phyloP scores from a whole-genome alignment of 1,284 basidiomycete genomes.

The Sanghuangporus weigelae region DNA sequence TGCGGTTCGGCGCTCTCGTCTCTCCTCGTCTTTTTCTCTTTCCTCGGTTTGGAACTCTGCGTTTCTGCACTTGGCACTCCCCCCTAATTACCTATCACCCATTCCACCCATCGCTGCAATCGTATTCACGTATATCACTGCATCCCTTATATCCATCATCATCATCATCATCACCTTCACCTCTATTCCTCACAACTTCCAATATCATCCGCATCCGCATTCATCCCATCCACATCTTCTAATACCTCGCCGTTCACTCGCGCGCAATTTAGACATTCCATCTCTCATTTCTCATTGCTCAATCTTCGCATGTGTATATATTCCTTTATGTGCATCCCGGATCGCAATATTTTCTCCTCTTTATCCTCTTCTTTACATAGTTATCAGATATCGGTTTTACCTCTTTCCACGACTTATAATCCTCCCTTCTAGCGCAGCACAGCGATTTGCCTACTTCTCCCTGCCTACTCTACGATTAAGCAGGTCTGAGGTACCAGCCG shows the following conservation, averaged over 20 bases:
- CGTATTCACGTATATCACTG: too few species aligned
- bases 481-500: too few species aligned
- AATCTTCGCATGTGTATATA: background rate
- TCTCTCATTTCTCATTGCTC: background rate
- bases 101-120: background rate
- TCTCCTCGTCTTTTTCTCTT: background rate
- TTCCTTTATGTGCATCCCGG: background rate
- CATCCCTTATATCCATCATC: background rate
- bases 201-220: background rate
- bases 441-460: too few species aligned
- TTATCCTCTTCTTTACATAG: background rate
- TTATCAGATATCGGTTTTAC: background rate
- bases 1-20: too few species aligned
- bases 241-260: background rate
- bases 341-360: slow-evolving; percentile 1
- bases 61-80: background rate
- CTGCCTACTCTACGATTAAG: too few species aligned
- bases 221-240: too few species aligned
- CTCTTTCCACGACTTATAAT: background rate
- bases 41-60: background rate
- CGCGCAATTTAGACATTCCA: background rate
- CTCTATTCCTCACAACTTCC: background rate
- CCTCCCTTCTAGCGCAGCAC: too few species aligned
- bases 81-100: background rate
- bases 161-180: background rate